Evolutionary conservation across 23 red algal genomes (phyloP), one percentile per base, ranked within the genome.

Genomic region (Gracilaria domingensis): DNA sequence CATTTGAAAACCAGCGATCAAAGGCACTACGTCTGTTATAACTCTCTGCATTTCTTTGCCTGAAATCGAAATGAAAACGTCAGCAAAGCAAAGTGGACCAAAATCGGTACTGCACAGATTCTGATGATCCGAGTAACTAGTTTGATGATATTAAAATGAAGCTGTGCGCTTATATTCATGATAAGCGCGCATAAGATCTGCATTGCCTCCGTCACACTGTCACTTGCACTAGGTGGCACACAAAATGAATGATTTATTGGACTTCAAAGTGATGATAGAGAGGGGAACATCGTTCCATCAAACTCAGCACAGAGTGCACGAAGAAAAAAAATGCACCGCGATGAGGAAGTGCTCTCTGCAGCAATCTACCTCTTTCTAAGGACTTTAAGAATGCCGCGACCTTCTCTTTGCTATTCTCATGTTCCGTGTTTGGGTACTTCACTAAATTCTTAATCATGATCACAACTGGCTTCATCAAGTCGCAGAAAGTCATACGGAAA

Each of bases 401-500:
- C 29, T 90, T 1, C 26, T 90, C 75, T 29, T 82, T 54, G 38
- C 24, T 59, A n/a, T 61, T 65, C 66, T 82, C 69, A 50, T 80
- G 86, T 51, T 83, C 78, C 7, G 81, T 61, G 23, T 89, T 94
- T 12, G 91, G 60, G 58, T 93, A 91, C 66, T 98, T 98, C 75
- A 85, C 72, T 32, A 99, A 66, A 72, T 99, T 99, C 61, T 99
- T 96, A 45, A 91, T 28, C 66, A 98, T 83, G 20, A 95, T 58
- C 14, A 50, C 28, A 34, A 94, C 21, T 1, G 91, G 82, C 51
- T 94, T 94, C 32, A 69, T 62, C 80, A 57, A 80, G 21, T 84
- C 83, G 33, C 77, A 33, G 16, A 50, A 24, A 39, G 80, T 56
- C 88, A 98, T 60, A 44, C 93, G 92, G 51, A 61, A 59, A 26